Conservation (phyloP, 78 protist genomes). For the Mastigamoeba balamuthi region DNA sequence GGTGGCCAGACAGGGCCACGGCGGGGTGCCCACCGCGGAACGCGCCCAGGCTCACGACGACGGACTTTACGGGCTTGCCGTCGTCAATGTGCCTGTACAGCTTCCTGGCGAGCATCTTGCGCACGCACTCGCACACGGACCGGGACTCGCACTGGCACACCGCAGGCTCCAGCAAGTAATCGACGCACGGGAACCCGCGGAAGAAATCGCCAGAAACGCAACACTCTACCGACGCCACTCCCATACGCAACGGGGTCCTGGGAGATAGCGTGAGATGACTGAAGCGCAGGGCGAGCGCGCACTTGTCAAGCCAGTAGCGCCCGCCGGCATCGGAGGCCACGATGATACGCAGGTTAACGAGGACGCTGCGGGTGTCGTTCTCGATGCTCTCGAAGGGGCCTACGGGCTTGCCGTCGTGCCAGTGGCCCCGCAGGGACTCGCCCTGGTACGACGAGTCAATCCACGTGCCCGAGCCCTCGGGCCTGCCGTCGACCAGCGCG, state of each 20-base stretch:
- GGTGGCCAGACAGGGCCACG: too few species aligned
- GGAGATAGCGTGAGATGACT: too few species aligned
- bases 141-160: constrained; percentile 8
- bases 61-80: too few species aligned
- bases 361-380: constrained; percentile 21
- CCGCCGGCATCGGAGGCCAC: constrained; percentile 46
- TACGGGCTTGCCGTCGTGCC: constrained; percentile 51
- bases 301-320: constrained; percentile 27
- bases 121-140: constrained; percentile 13
- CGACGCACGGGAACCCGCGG: constrained; percentile 33
- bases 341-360: constrained; percentile 37
- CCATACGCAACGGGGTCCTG: constrained; percentile 31
- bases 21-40: too few species aligned
- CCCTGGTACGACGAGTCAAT: constrained; percentile 47
- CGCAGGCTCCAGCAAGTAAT: constrained; percentile 40
- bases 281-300: too few species aligned
- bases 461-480: constrained; percentile 55
- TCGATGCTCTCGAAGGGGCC: constrained; percentile 47
- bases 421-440: constrained; percentile 33
- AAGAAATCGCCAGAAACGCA: constrained; percentile 55
- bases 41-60: too few species aligned
- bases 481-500: constrained; percentile 31
- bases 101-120: constrained; percentile 6
- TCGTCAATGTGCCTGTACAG: constrained; percentile 42
- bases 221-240: constrained; percentile 44